Percentiles rank a stretch among this genome's conserved stretches.
These are phyloP conservation scores for Polyporus tsugae DNA, from an alignment of 1,284 basidiomycete species.

Conservation along the genomic window DNA sequence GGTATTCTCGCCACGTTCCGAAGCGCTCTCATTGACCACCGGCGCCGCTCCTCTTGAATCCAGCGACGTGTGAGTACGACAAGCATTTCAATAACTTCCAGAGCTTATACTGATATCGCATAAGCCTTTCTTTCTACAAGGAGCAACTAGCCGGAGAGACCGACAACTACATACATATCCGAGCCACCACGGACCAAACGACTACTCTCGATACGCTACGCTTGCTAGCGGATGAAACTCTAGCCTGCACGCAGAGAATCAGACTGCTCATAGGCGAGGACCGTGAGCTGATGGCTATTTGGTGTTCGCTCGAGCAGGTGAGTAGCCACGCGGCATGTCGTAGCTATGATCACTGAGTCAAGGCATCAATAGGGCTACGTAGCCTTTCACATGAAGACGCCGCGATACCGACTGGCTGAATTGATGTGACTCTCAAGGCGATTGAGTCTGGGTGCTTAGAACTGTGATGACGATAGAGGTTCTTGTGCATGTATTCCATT, in stretches of 20 bases:
- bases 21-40: too few relatives aligned
- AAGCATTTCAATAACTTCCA: not conserved
- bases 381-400: slow-evolving; percentile 25
- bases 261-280: slow-evolving; percentile 11
- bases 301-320: slow-evolving; percentile 23
- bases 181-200: slow-evolving; percentile 19
- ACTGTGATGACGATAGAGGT: too few relatives aligned
- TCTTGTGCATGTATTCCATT: too few relatives aligned
- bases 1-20: too few relatives aligned
- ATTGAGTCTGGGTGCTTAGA: too few relatives aligned
- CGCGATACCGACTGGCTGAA: slow-evolving; percentile 22
- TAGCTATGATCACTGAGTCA: not conserved
- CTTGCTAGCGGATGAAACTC: slow-evolving; percentile 12
- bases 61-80: slow-evolving; percentile 1
- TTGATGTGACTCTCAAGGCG: not conserved
- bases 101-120: too few relatives aligned
- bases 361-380: slow-evolving; percentile 14
- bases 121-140: slow-evolving; percentile 28
- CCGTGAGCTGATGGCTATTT: slow-evolving; percentile 14
- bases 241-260: slow-evolving; percentile 6
- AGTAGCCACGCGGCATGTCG: not conserved
- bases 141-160: slow-evolving; percentile 20
- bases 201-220: slow-evolving; percentile 6
- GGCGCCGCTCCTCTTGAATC: not conserved
- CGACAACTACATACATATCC: slow-evolving; percentile 24